Evolutionary conservation across 1,284 basidiomycete species (phyloP).

Genomic region (Ustilago xerochloae): DNA sequence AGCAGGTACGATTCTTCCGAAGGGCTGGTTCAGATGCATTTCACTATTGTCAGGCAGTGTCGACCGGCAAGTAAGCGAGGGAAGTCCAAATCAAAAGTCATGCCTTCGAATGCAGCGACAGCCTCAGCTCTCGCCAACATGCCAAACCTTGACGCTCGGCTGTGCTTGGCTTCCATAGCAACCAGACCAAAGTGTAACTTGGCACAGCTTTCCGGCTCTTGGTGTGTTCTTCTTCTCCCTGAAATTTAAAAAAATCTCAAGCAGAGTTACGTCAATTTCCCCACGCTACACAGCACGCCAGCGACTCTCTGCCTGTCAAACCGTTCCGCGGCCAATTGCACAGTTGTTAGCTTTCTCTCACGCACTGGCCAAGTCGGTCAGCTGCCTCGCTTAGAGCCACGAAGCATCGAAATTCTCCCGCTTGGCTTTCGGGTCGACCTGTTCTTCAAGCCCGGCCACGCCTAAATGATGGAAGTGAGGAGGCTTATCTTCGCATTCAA

Average conservation of each 20-base stretch:
- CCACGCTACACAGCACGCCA: not conserved
- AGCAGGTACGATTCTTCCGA: not conserved
- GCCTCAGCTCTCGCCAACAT: conserved; percentile 2
- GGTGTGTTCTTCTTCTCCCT: not conserved
- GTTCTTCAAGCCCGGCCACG: no score
- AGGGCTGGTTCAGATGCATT: not conserved
- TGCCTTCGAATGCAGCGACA: no score
- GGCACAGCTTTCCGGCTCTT: not conserved
- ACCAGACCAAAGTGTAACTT: not conserved
- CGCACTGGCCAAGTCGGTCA: conserved; percentile 7
- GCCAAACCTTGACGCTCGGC: conserved; percentile 12
- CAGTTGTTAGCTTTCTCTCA: not conserved
- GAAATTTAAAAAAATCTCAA: not conserved
- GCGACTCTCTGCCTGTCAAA: not conserved
- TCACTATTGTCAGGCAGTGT: not conserved
- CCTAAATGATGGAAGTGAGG: no score
- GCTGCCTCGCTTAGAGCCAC: not conserved
- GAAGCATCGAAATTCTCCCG: no score
- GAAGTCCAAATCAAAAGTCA: not conserved
- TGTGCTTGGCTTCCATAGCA: conserved; percentile 4
- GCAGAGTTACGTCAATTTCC: conserved; percentile 18
- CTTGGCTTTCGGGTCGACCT: no score
- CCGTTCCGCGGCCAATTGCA: no score
- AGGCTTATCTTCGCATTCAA: no score
- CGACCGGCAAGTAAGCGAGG: no score